Percentiles rank a stretch among this genome's conserved stretches.
Evolutionary conservation across 2,329 filamentous ascomycete genomes (phyloP).

Genomic region (Coniella lustricola): DNA sequence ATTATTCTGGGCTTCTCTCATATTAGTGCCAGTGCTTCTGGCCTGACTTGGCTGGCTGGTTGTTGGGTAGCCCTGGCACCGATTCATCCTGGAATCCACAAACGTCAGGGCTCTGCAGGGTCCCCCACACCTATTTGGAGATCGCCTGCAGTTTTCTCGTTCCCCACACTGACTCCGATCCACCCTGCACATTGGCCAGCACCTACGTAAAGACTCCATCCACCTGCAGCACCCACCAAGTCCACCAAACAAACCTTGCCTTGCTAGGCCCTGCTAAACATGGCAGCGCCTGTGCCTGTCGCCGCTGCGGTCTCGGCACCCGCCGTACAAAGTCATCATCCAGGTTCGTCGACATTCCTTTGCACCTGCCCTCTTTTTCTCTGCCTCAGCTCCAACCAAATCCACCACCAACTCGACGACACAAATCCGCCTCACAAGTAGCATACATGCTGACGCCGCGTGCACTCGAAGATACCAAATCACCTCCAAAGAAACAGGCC

Average conservation of each 20-base stretch:
- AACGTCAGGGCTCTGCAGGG: slow-evolving; percentile 1
- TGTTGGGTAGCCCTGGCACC: too few species aligned
- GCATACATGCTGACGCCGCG: background rate
- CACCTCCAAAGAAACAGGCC: background rate
- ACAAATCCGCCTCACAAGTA: background rate
- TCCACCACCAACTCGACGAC: background rate
- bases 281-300: slow-evolving; percentile 2
- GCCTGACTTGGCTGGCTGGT: too few species aligned
- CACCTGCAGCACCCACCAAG: background rate
- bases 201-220: slow-evolving; percentile 8
- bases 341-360: slow-evolving; percentile 8
- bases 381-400: background rate
- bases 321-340: slow-evolving; percentile 9
- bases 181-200: slow-evolving; percentile 3
- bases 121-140: background rate
- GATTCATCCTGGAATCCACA: background rate
- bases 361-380: background rate
- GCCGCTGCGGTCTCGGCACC: slow-evolving; percentile 13
- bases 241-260: too few species aligned
- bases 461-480: background rate
- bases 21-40: too few species aligned
- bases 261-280: background rate
- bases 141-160: slow-evolving; percentile 1
- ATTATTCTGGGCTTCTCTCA: too few species aligned
- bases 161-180: background rate